Conservation (phyloP, 2,329 filamentous ascomycete genomes). For the Fusarium goolgardi region DNA sequence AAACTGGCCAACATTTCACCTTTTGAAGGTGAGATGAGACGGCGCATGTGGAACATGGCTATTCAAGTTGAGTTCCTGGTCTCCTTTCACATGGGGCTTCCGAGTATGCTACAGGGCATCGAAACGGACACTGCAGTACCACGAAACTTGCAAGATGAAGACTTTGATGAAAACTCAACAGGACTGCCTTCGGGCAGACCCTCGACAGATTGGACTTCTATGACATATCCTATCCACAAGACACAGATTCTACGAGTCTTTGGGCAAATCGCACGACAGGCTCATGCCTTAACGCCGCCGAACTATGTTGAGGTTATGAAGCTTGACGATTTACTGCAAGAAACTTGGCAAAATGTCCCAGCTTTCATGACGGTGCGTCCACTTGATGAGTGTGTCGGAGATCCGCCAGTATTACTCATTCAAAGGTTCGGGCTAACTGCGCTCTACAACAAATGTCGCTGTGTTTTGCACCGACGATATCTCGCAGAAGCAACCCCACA, state of each 20-base stretch:
- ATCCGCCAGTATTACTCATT: slow-evolving; percentile 59
- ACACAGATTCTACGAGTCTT: slow-evolving; percentile 61
- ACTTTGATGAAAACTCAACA: slow-evolving; percentile 67
- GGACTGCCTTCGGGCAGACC: slow-evolving; percentile 68
- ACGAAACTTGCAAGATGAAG: slow-evolving; percentile 72
- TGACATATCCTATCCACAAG: slow-evolving; percentile 67
- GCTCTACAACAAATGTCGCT: slow-evolving; percentile 66
- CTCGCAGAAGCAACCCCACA: slow-evolving; percentile 57
- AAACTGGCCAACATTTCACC: slow-evolving; percentile 62
- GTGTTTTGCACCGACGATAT: slow-evolving; percentile 67
- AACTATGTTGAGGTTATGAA: slow-evolving; percentile 62
- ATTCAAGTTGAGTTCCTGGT: slow-evolving; percentile 72
- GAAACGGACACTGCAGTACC: slow-evolving; percentile 72
- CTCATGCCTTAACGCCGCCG: slow-evolving; percentile 61
- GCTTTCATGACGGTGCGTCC: slow-evolving; percentile 61
- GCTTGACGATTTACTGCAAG: slow-evolving; percentile 59
- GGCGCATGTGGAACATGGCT: slow-evolving; percentile 65
- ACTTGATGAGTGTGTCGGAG: slow-evolving; percentile 62
- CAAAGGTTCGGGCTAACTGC: slow-evolving; percentile 65
- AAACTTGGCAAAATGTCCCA: slow-evolving; percentile 60
- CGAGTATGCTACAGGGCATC: slow-evolving; percentile 71
- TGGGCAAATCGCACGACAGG: slow-evolving; percentile 61
- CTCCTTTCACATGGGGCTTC: slow-evolving; percentile 75
- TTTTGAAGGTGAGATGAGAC: slow-evolving; percentile 66
- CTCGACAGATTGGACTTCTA: slow-evolving; percentile 67